Conservation (phyloP, 2,329 filamentous ascomycete genomes). For the Onygena corvina region DNA sequence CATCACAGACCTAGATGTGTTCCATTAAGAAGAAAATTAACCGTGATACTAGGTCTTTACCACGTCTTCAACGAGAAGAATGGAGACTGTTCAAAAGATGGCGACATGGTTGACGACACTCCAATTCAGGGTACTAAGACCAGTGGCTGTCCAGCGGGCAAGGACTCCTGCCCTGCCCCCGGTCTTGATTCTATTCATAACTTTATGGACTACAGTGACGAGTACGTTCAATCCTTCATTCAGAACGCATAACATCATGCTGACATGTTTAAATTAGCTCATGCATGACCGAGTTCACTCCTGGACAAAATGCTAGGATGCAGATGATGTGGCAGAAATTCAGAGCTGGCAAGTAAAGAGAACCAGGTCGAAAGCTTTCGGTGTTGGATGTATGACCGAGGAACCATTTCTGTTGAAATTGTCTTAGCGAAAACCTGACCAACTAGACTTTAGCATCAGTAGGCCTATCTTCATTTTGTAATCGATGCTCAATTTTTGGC, state of each 20-base stretch:
- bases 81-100: constrained; percentile 18
- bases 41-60: constrained; percentile 15
- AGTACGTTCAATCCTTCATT: constrained; percentile 12
- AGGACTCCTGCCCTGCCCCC: constrained; percentile 22
- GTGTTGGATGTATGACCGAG: too few species aligned
- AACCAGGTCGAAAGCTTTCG: too few species aligned
- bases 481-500: too few species aligned
- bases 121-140: constrained; percentile 18
- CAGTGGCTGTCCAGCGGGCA: constrained; percentile 19
- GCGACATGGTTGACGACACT: constrained; percentile 23
- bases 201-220: constrained; percentile 25
- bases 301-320: constrained; percentile 21
- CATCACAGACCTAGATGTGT: background rate
- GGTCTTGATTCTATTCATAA: constrained; percentile 25
- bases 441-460: too few species aligned
- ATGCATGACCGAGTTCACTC: constrained; percentile 22
- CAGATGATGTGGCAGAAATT: constrained; percentile 18
- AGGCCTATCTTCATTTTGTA: too few species aligned
- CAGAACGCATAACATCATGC: background rate
- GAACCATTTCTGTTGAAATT: too few species aligned
- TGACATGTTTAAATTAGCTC: constrained; percentile 10
- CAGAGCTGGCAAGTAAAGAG: constrained; percentile 15
- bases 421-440: too few species aligned
- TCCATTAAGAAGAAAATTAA: background rate
- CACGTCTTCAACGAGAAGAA: constrained; percentile 21